A percentile compares a stretch with the other conserved stretches of the same genome.
phyloP scores from a whole-genome alignment of 2,329 filamentous ascomycete species.

The Calonectria montana region DNA sequence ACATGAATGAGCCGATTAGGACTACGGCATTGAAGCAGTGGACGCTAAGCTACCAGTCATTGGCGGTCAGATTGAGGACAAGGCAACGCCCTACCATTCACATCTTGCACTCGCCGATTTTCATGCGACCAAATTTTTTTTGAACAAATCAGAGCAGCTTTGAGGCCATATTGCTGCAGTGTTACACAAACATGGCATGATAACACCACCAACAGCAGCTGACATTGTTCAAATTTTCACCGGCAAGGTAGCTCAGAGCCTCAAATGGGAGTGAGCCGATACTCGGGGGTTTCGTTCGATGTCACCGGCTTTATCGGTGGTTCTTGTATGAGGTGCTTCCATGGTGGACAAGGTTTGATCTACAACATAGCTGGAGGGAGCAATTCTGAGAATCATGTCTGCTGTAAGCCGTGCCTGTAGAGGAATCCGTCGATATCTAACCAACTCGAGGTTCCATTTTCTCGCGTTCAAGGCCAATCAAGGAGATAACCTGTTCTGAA shows the following conservation, averaged over 20 bases:
- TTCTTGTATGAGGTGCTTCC: too few relatives aligned
- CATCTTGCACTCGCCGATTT: not conserved
- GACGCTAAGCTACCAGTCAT: not conserved
- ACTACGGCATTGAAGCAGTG: not conserved
- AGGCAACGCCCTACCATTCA: not conserved
- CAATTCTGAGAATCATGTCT: not conserved
- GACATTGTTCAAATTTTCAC: too few relatives aligned
- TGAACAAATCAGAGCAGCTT: not conserved
- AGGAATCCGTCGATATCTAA: not conserved
- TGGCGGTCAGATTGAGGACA: not conserved
- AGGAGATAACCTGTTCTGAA: not conserved
- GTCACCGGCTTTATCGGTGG: too few relatives aligned
- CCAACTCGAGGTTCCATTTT: not conserved
- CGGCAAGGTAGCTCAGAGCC: not conserved
- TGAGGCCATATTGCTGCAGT: not conserved
- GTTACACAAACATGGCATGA: not conserved
- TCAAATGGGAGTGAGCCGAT: not conserved
- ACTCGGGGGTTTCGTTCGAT: not conserved
- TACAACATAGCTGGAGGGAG: too few relatives aligned
- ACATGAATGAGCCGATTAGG: not conserved
- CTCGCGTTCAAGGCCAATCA: too few relatives aligned
- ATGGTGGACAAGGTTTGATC: too few relatives aligned
- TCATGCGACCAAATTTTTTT: not conserved
- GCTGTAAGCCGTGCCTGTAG: not conserved
- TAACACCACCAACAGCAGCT: not conserved